A percentile compares a stretch with the other conserved stretches of the same genome.
These are phyloP conservation scores for Euphorbia peplus DNA, from an alignment of 345 rosid species.

Conservation along the genomic window DNA sequence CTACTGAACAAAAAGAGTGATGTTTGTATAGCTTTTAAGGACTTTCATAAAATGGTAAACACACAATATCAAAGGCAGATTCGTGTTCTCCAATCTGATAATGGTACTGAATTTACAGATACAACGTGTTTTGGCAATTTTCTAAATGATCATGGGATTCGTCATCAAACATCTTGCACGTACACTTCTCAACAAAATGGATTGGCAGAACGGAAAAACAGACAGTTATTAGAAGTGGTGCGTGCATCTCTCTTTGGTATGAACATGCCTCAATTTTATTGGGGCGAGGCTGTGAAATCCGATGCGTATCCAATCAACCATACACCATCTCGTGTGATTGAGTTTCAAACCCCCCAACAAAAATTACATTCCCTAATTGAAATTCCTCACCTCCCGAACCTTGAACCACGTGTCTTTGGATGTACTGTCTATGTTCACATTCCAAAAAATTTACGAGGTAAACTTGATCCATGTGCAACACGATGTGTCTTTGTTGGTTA, in stretches of 20 bases:
- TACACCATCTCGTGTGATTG: background rate
- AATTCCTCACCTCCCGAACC: no score
- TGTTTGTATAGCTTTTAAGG: background rate
- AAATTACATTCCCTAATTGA: background rate
- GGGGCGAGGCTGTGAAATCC: background rate
- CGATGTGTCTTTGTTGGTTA: conserved; percentile 16
- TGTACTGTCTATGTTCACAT: background rate
- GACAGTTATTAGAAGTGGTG: background rate
- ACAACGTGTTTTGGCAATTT: background rate
- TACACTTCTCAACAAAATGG: background rate
- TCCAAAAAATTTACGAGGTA: background rate
- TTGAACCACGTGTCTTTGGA: background rate
- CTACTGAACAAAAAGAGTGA: background rate
- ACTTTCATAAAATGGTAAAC: background rate
- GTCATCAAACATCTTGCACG: background rate
- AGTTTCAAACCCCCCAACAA: background rate
- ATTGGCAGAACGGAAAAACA: background rate
- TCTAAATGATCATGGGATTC: background rate
- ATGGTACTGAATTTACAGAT: background rate
- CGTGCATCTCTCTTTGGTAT: background rate
- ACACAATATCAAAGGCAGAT: background rate
- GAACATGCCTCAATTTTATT: conserved; percentile 3
- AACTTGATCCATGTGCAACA: background rate
- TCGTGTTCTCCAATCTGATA: background rate
- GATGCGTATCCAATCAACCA: background rate